These are phyloP conservation scores for Metarhizium robertsii DNA, from an alignment of 2,329 filamentous ascomycete species.

Conservation along the genomic window DNA sequence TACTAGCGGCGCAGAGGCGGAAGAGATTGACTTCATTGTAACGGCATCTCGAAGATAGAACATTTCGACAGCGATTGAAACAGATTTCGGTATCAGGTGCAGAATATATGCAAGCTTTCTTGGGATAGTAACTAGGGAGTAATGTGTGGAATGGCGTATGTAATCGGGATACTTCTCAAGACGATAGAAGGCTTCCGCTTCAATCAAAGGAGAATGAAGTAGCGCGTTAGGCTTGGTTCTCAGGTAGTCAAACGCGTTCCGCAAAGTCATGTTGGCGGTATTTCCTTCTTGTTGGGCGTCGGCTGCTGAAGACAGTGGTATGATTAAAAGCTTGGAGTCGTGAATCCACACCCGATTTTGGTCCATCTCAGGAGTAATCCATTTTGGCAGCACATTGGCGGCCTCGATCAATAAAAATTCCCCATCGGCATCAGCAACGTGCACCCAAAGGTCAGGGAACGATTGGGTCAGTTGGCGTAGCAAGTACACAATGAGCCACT, in stretches of 20 bases:
- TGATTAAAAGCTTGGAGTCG: constrained; percentile 62
- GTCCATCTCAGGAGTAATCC: constrained; percentile 87
- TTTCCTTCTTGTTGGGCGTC: constrained; percentile 5
- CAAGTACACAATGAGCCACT: constrained; percentile 93
- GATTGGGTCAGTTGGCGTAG: constrained; percentile 70
- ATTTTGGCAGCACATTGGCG: constrained; percentile 75
- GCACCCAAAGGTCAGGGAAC: constrained; percentile 69
- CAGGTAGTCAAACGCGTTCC: constrained; percentile 56
- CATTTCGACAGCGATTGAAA: constrained; percentile 77
- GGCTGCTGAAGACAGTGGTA: constrained; percentile 41
- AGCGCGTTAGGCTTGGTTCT: constrained; percentile 45
- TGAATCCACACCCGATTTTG: constrained; percentile 87
- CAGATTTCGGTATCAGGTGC: constrained; percentile 62
- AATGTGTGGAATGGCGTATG: constrained; percentile 67
- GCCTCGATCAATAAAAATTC: constrained; percentile 94
- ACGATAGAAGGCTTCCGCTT: constrained; percentile 86
- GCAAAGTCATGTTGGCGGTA: constrained; percentile 41
- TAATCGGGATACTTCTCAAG: constrained; percentile 74
- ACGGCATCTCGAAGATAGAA: constrained; percentile 88
- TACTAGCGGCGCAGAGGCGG: constrained; percentile 39
- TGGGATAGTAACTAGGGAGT: constrained; percentile 64
- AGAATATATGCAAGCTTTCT: constrained; percentile 74
- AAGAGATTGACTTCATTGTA: constrained; percentile 58
- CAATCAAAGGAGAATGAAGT: constrained; percentile 63
- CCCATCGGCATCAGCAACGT: constrained; percentile 79